Percentiles rank a stretch among this genome's conserved stretches.
These are phyloP conservation scores for Pythium vanterpoolii DNA, from an alignment of 352 stramenopile species.

Conservation along the genomic window DNA sequence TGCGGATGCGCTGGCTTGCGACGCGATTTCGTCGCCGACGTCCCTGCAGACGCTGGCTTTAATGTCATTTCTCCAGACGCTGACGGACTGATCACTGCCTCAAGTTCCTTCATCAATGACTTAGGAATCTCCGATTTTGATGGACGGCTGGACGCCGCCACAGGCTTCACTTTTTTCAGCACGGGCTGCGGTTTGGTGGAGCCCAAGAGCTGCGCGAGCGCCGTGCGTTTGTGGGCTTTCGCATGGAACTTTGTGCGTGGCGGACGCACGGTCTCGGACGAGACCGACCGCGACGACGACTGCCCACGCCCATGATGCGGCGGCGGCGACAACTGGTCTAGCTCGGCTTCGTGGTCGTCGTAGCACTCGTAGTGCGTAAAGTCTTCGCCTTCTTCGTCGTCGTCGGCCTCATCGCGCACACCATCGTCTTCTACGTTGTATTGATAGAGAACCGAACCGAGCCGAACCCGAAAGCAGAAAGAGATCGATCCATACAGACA, in stretches of 20 bases:
- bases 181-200: constrained; percentile 5
- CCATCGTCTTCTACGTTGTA: neutral
- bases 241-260: neutral
- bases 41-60: neutral
- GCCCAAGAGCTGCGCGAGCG: constrained; percentile 13
- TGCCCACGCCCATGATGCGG: neutral
- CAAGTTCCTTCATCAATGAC: constrained; percentile 2
- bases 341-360: neutral
- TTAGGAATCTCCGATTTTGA: neutral
- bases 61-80: neutral
- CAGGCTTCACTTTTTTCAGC: neutral
- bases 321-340: neutral
- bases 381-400: constrained; percentile 16
- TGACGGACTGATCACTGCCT: neutral
- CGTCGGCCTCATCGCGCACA: constrained; percentile 1
- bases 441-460: neutral
- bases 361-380: constrained; percentile 17
- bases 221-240: constrained; percentile 13
- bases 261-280: constrained; percentile 6
- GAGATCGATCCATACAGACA: constrained; percentile 9
- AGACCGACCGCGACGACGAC: constrained; percentile 4
- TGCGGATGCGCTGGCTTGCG: constrained; percentile 15
- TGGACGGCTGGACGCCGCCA: neutral
- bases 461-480: neutral
- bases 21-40: neutral